Evolutionary conservation across 1,139 yeast species (phyloP).

Genomic region (Suhomyces chickasaworum): DNA sequence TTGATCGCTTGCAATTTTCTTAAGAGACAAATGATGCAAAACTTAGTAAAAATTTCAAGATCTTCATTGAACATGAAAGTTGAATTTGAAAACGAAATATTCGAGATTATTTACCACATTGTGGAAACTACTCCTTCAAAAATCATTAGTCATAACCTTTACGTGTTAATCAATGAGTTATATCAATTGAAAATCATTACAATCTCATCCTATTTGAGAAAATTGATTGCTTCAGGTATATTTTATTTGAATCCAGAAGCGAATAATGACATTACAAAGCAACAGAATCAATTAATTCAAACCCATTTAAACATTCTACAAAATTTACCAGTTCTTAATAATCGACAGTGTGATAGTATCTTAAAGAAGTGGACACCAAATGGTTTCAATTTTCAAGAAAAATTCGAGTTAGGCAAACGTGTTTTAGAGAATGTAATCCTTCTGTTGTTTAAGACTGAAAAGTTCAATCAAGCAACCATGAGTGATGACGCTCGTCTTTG

Average conservation of each 20-base stretch:
- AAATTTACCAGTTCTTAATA: conserved; percentile 56
- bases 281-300: conserved; percentile 10
- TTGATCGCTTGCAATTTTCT: conserved; percentile 43
- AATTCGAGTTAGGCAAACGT: conserved; percentile 33
- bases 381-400: conserved; percentile 36
- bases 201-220: conserved; percentile 71
- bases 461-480: not conserved
- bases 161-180: conserved; percentile 57
- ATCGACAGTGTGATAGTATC: conserved; percentile 54
- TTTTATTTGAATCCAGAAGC: conserved; percentile 51
- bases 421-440: conserved; percentile 29
- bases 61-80: conserved; percentile 27
- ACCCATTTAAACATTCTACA: conserved; percentile 51
- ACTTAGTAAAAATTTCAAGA: conserved; percentile 22
- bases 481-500: not conserved
- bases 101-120: conserved; percentile 31
- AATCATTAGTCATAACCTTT: conserved; percentile 38
- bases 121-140: conserved; percentile 24
- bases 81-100: conserved; percentile 50
- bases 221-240: conserved; percentile 81
- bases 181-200: conserved; percentile 53
- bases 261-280: conserved; percentile 9
- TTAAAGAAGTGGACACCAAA: conserved; percentile 41
- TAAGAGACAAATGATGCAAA: conserved; percentile 33
- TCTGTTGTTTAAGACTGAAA: not conserved